A percentile compares a stretch with the other conserved stretches of the same genome.
These are phyloP conservation scores for Samsoniella hepiali DNA, from an alignment of 2,329 filamentous ascomycete genomes.

Conservation along the genomic window DNA sequence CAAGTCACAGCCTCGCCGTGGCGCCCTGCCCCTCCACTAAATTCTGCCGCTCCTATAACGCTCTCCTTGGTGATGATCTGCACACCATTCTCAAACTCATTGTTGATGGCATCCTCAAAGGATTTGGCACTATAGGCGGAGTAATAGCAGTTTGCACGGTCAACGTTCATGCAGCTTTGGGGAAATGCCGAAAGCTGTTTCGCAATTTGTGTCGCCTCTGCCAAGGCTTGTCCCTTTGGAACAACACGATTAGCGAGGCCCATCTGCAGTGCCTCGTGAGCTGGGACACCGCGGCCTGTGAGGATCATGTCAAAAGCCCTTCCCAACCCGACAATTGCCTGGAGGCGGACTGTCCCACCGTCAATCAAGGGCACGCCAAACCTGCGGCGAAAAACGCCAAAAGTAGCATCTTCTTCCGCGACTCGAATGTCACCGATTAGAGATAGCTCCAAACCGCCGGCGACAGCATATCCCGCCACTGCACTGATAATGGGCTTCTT, in stretches of 20 bases:
- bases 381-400: slow-evolving; percentile 54
- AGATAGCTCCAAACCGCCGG: slow-evolving; percentile 49
- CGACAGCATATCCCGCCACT: slow-evolving; percentile 51
- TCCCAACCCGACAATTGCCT: slow-evolving; percentile 49
- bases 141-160: slow-evolving; percentile 48
- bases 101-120: slow-evolving; percentile 47
- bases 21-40: slow-evolving; percentile 1
- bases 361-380: slow-evolving; percentile 35
- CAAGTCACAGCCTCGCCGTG: not conserved
- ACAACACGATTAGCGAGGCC: slow-evolving; percentile 53
- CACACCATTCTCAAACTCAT: slow-evolving; percentile 44
- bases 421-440: slow-evolving; percentile 52
- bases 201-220: slow-evolving; percentile 47
- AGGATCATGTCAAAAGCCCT: slow-evolving; percentile 55
- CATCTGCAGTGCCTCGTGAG: slow-evolving; percentile 48
- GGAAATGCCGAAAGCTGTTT: slow-evolving; percentile 46
- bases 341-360: slow-evolving; percentile 34
- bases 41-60: slow-evolving; percentile 25
- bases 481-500: slow-evolving; percentile 51
- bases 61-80: slow-evolving; percentile 41
- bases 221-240: slow-evolving; percentile 44
- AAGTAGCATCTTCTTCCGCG: slow-evolving; percentile 49
- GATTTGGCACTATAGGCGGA: slow-evolving; percentile 46
- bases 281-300: slow-evolving; percentile 46
- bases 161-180: slow-evolving; percentile 48